A percentile compares a stretch with the other conserved stretches of the same genome.
Conservation (phyloP, 768 basidiomycete species). For the Polyporus arcularius region DNA sequence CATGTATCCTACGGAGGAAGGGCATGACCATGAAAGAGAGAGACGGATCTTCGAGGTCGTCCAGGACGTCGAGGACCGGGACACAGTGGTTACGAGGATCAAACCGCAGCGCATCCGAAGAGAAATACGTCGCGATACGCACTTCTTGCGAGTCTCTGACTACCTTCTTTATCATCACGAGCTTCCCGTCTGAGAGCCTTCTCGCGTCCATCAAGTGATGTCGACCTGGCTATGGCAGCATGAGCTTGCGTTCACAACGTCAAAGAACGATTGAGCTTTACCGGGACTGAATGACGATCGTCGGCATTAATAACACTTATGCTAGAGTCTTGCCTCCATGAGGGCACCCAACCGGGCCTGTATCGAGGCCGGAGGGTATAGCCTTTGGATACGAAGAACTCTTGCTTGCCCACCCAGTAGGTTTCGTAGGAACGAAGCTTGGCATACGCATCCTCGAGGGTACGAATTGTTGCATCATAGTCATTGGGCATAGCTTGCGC, state of each 20-base stretch:
- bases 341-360: constrained; percentile 15
- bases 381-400: constrained; percentile 10
- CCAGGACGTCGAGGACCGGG: constrained; percentile 20
- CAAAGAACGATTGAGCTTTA: neutral
- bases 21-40: constrained; percentile 26
- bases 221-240: neutral
- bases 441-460: no score
- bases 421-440: no score
- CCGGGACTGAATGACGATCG: neutral
- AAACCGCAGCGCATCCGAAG: constrained; percentile 3
- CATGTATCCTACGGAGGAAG: constrained; percentile 18
- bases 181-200: constrained; percentile 18
- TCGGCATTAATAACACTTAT: neutral
- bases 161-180: constrained; percentile 22
- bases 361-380: constrained; percentile 26
- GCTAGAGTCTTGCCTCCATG: neutral
- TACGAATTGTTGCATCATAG: no score
- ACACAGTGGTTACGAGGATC: constrained; percentile 24
- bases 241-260: neutral
- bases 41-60: neutral
- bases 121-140: constrained; percentile 11
- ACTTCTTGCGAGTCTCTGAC: constrained; percentile 5
- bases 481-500: no score
- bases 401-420: neutral
- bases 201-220: constrained; percentile 19